Base-by-base conservation (phyloP, 805 yeast genomes). In the Candida insectorum region DNA sequence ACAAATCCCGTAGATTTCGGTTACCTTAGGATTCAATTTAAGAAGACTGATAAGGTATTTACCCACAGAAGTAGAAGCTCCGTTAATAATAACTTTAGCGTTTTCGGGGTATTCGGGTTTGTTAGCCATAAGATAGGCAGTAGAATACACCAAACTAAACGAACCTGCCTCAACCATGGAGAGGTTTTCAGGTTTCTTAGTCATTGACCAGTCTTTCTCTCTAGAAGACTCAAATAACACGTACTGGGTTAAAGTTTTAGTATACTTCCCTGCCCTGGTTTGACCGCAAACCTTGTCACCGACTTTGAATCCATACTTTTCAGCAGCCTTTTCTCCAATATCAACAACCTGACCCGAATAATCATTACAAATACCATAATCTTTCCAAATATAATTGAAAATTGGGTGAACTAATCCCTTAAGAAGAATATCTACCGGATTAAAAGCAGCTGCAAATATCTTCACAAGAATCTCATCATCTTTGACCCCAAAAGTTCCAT, bases 51-150 rank as follows among this genome's bases (percentile, higher is more conserved):
- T 60, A 4, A 71, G 64, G 39, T 64, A 68, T 18, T 68, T 51
- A 15, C 89, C 88, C 11, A 82, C 88, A 10, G 80, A 59, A 1
- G 94, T 78, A 6, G 84, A 79, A 16, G 83, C 91, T 24, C 95
- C 95, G 29, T 83, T 60, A 14, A 85, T 69, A 30, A 84, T 62
- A 4, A 82, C 73, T 37, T 67, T 71, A 4, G 76, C 62, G 8
- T 63, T 62, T 24, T 29, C 29, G 5, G 60, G 62, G 14, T 73
- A 57, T 21, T 56, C 62, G 3, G 52, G 51, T 17, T 47, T 32
- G 6, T 52, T 49, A 19, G 71, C 52, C 31, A 67, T 49, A 30
- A 62, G 51, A 43, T 49, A 67, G 0, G 91, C 89, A 3, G 94
- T 81, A 13, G 77, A 75, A 43, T 71, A 75, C 0, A 76, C 80